These are phyloP conservation scores for Lasiodiplodia gonubiensis DNA, from an alignment of 2,329 filamentous ascomycete genomes.

Conservation along the genomic window DNA sequence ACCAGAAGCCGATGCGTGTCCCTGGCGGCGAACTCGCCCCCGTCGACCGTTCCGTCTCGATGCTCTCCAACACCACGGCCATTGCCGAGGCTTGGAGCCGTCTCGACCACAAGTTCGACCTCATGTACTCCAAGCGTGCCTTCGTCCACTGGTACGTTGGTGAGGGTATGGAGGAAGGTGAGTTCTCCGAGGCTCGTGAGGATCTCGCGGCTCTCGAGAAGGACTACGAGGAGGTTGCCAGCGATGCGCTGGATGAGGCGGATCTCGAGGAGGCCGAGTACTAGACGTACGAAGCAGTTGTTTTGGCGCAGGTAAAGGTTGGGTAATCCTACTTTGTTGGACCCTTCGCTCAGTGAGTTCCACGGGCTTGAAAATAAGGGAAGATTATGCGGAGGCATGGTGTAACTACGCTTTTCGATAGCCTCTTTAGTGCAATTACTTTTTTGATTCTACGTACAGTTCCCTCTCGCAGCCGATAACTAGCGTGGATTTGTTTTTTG, in stretches of 20 bases:
- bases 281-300: constrained; percentile 57
- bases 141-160: constrained; percentile 99
- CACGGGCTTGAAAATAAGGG: constrained; percentile 19
- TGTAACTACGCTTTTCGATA: constrained; percentile 23
- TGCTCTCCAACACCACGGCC: constrained; percentile 98
- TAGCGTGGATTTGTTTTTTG: too few relatives aligned
- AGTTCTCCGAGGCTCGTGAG: constrained; percentile 99
- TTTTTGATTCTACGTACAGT: constrained; percentile 4
- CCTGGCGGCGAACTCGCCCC: constrained; percentile 97
- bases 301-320: constrained; percentile 24
- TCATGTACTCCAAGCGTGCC: constrained; percentile 99
- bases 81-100: constrained; percentile 98
- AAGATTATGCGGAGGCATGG: constrained; percentile 23
- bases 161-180: constrained; percentile 99
- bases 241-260: constrained; percentile 88
- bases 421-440: constrained; percentile 22
- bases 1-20: constrained; percentile 94
- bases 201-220: constrained; percentile 97
- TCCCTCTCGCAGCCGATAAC: too few relatives aligned
- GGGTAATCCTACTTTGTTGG: constrained; percentile 25
- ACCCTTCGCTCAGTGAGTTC: constrained; percentile 21
- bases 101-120: constrained; percentile 96
- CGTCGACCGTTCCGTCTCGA: constrained; percentile 98
- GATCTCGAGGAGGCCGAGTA: constrained; percentile 89
- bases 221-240: constrained; percentile 98